Base-by-base conservation (phyloP, 2,329 filamentous ascomycete genomes). In the Nemania sp. region DNA sequence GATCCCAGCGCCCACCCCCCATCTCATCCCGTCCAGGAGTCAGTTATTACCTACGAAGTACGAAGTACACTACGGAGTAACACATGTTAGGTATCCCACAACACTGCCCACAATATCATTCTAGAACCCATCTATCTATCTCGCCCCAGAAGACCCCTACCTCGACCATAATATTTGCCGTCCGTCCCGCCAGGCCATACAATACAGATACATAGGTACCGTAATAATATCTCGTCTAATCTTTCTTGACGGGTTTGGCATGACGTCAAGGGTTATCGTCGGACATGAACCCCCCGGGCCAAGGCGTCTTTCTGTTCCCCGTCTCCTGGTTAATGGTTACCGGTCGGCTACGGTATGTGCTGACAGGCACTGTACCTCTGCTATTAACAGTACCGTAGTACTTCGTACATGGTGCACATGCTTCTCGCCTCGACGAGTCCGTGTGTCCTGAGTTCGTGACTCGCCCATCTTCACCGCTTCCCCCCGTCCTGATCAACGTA, bases 21-120 rank as follows among this genome's bases (percentile, higher is more conserved):
- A n/a, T n/a, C n/a, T n/a, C n/a, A n/a, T n/a, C n/a, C n/a, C n/a
- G n/a, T n/a, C n/a, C n/a, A n/a, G n/a, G n/a, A n/a, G n/a, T n/a
- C n/a, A n/a, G n/a, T n/a, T n/a, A n/a, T n/a, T n/a, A n/a, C n/a
- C n/a, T n/a, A n/a, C n/a, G n/a, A n/a, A n/a, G n/a, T n/a, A n/a
- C n/a, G n/a, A n/a, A n/a, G n/a, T n/a, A n/a, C n/a, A n/a, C n/a
- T n/a, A n/a, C n/a, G n/a, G n/a, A n/a, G n/a, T n/a, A n/a, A n/a
- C n/a, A 49, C 4, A 19, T 24, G 28, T 19, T 19, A 43, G 22
- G 31, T n/a, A n/a, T n/a, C n/a, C n/a, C n/a, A 49, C 14, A 33
- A 19, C 14, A 26, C 26, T 49, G 40, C 43, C 55, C 55, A 57
- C 55, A 57, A 51, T 57, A 57, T 51, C 52, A 52, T 58, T 58